Conservation (phyloP, 2,329 filamentous ascomycete genomes). For the Fusarium globosum region DNA sequence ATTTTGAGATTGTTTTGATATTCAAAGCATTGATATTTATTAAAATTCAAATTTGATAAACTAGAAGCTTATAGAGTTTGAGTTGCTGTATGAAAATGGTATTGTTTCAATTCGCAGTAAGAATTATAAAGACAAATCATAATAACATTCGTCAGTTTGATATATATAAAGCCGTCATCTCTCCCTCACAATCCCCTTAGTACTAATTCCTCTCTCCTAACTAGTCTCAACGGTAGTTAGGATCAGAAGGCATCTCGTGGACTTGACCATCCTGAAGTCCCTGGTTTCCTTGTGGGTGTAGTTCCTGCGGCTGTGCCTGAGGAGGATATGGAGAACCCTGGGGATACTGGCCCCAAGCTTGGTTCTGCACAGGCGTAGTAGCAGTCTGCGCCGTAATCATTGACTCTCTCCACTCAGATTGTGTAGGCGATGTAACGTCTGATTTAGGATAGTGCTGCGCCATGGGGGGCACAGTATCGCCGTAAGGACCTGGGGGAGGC, state of each 20-base stretch:
- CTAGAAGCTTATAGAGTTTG: fast-evolving
- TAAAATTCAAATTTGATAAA: fast-evolving
- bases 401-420: conserved; percentile 25
- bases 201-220: too few species aligned
- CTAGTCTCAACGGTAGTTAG: background rate
- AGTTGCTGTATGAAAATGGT: background rate
- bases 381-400: background rate
- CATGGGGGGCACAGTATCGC: background rate
- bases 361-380: conserved; percentile 14
- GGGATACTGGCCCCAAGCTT: conserved; percentile 14
- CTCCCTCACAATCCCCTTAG: background rate
- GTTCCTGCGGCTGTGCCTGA: background rate
- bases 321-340: background rate
- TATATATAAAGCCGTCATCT: background rate
- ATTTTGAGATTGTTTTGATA: background rate
- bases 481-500: background rate
- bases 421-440: background rate
- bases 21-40: background rate
- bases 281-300: background rate
- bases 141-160: background rate
- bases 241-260: conserved; percentile 1
- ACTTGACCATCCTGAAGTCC: background rate
- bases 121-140: background rate
- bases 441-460: conserved; percentile 10
- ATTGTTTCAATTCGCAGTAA: background rate